Evolutionary conservation across 1,284 basidiomycete genomes (phyloP).

Genomic region (Ustilago cynodontis): DNA sequence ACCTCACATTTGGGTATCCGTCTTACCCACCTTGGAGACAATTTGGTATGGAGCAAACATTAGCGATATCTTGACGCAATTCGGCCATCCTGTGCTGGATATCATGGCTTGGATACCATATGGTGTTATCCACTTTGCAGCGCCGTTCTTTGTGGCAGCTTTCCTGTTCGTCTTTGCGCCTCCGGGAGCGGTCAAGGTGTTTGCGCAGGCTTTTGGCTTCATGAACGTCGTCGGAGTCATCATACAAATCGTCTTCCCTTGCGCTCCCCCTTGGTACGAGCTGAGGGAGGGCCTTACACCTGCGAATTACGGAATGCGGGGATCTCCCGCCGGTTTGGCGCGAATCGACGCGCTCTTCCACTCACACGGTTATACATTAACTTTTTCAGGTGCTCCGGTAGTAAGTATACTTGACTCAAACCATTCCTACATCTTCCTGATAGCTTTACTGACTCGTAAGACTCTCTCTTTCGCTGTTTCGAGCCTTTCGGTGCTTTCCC

Average conservation of each 20-base stretch:
- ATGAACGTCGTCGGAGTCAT: slow-evolving; percentile 91
- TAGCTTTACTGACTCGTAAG: neutral
- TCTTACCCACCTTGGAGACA: slow-evolving; percentile 92
- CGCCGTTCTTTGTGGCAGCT: slow-evolving; percentile 76
- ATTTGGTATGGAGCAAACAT: slow-evolving; percentile 97
- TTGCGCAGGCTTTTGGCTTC: slow-evolving; percentile 90
- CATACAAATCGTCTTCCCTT: slow-evolving; percentile 89
- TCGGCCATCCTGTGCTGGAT: slow-evolving; percentile 90
- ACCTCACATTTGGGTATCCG: slow-evolving; percentile 87
- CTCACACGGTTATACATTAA: slow-evolving; percentile 80
- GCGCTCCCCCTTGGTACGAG: slow-evolving; percentile 95
- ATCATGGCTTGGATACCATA: slow-evolving; percentile 96
- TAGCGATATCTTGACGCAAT: slow-evolving; percentile 92
- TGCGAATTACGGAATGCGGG: slow-evolving; percentile 87
- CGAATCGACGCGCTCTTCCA: slow-evolving; percentile 92
- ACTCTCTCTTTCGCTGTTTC: neutral
- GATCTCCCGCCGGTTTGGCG: slow-evolving; percentile 90
- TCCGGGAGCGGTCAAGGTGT: slow-evolving; percentile 84
- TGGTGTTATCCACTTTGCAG: slow-evolving; percentile 88
- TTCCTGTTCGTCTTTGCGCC: slow-evolving; percentile 84
- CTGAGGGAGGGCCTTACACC: slow-evolving; percentile 95
- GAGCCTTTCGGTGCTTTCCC: slow-evolving; percentile 90
- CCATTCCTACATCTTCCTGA: neutral
- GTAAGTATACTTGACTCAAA: neutral
- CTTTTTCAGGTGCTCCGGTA: slow-evolving; percentile 92